Evolutionary conservation across 805 yeast species (phyloP).

Genomic region (Lipomyces kockii): DNA sequence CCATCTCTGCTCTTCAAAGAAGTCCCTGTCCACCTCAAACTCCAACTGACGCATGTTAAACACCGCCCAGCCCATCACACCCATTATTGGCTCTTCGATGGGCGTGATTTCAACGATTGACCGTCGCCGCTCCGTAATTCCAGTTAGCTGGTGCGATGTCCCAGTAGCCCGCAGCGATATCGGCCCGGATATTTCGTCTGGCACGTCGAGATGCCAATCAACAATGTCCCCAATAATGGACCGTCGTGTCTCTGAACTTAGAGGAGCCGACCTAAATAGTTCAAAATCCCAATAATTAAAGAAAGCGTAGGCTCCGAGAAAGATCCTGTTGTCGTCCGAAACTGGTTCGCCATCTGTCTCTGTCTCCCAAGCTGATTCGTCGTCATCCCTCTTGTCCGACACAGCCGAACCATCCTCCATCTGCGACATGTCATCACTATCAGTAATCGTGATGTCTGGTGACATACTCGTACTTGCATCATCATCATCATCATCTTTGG

Average conservation of each 20-base stretch:
- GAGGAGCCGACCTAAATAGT: slow-evolving; percentile 32
- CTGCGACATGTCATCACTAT: not conserved
- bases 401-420: not conserved
- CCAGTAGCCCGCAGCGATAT: slow-evolving; percentile 25
- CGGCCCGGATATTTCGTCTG: slow-evolving; percentile 32
- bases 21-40: slow-evolving; percentile 30
- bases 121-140: slow-evolving; percentile 32
- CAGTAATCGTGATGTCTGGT: not conserved
- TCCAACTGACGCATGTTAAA: slow-evolving; percentile 31
- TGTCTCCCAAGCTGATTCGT: slow-evolving; percentile 17
- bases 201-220: slow-evolving; percentile 32
- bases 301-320: slow-evolving; percentile 30
- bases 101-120: slow-evolving; percentile 32
- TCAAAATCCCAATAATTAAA: slow-evolving; percentile 37
- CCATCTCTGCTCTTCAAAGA: slow-evolving; percentile 36
- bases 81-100: slow-evolving; percentile 32
- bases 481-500: not conserved
- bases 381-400: not conserved
- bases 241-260: slow-evolving; percentile 30
- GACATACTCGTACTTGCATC: not conserved
- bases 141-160: slow-evolving; percentile 33
- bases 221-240: slow-evolving; percentile 36
- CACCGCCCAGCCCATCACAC: slow-evolving; percentile 35
- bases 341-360: slow-evolving; percentile 8
- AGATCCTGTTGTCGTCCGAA: slow-evolving; percentile 5